These are phyloP conservation scores for Porcisia hertigi DNA, from an alignment of 208 protist genomes.

Conservation along the genomic window DNA sequence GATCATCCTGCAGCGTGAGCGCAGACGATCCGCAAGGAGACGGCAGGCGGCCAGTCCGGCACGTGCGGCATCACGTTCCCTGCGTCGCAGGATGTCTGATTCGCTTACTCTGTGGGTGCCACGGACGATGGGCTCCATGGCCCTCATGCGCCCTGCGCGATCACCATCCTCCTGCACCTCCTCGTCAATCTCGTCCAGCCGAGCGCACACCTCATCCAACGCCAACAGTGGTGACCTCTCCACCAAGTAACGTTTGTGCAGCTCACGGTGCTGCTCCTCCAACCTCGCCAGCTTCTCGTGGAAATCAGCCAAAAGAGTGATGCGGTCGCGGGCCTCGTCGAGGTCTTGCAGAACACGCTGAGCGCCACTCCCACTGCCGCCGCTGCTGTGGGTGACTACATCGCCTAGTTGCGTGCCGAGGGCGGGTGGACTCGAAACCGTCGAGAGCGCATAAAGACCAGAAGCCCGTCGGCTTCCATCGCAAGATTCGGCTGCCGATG, in stretches of 20 bases:
- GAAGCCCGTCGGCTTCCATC: slow-evolving; percentile 15
- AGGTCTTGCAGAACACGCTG: slow-evolving; percentile 26
- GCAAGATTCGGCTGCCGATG: background rate
- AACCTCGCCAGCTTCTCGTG: slow-evolving; percentile 10
- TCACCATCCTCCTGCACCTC: background rate
- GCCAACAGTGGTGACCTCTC: slow-evolving; percentile 14
- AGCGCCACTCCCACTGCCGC: slow-evolving; percentile 1
- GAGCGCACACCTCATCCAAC: slow-evolving; percentile 10
- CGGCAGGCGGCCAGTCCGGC: slow-evolving; percentile 15
- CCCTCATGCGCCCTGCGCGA: background rate
- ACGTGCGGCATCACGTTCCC: background rate
- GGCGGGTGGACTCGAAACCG: background rate
- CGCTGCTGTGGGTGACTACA: background rate
- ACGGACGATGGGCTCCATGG: background rate
- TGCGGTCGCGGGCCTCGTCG: slow-evolving; percentile 8
- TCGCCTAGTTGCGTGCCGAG: background rate
- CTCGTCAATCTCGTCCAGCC: slow-evolving; percentile 6
- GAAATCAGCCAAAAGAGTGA: slow-evolving; percentile 9
- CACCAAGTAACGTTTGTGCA: slow-evolving; percentile 32
- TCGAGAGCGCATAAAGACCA: background rate
- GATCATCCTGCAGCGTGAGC: slow-evolving; percentile 3
- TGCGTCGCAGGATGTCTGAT: background rate
- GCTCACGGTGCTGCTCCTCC: slow-evolving; percentile 22
- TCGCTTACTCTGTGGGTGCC: background rate
- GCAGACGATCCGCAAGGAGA: slow-evolving; percentile 12